A percentile compares a stretch with the other conserved stretches of the same genome.
Conservation (phyloP, 2,329 filamentous ascomycete species). For the Arachnopeziza araneosa region DNA sequence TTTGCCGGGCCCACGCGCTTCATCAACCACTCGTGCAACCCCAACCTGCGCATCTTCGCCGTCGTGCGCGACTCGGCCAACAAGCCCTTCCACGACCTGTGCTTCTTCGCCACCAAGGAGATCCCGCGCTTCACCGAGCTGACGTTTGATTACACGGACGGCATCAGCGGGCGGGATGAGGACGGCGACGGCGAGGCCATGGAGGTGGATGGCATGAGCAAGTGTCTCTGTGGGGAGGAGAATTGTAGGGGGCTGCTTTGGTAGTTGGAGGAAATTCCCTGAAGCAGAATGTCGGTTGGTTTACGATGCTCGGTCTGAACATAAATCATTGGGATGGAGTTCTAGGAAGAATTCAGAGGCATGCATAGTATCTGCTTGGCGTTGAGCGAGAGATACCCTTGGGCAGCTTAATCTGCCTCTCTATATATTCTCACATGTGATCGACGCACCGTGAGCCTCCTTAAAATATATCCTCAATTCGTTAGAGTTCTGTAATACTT, state of each 20-base stretch:
- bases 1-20: constrained; percentile 74
- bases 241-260: constrained; percentile 68
- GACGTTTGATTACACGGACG: constrained; percentile 75
- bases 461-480: no score
- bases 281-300: neutral
- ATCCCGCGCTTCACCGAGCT: constrained; percentile 64
- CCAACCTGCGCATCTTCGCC: constrained; percentile 74
- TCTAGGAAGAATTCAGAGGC: neutral
- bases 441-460: neutral
- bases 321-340: neutral
- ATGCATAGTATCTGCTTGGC: neutral
- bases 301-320: neutral
- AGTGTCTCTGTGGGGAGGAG: constrained; percentile 55
- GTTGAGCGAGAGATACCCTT: neutral
- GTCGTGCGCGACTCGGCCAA: constrained; percentile 73
- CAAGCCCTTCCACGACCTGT: constrained; percentile 68
- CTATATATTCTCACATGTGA: neutral
- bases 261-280: constrained; percentile 33
- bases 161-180: constrained; percentile 41
- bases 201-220: constrained; percentile 39
- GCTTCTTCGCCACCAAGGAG: constrained; percentile 65
- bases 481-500: no score
- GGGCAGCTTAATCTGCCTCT: neutral
- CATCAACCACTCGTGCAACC: constrained; percentile 77
- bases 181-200: neutral